phyloP scores from a whole-genome alignment of 768 basidiomycete species.

The Macrolepiota albuminosa region DNA sequence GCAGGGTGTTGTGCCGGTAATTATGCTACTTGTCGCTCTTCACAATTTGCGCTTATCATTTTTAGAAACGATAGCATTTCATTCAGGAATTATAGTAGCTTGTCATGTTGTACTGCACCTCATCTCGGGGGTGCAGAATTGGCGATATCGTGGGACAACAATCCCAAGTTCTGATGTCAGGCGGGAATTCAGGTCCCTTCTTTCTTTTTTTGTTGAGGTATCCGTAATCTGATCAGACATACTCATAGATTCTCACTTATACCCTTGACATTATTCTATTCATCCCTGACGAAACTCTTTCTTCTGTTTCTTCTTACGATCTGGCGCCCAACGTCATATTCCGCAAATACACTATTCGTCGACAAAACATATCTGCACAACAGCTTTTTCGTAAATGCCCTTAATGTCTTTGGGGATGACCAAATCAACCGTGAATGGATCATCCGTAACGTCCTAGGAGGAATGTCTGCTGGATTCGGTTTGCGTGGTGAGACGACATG shows the following conservation, averaged over 20 bases:
- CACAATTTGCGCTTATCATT: not conserved
- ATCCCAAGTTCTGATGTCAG: conserved; percentile 43
- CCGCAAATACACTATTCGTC: conserved; percentile 20
- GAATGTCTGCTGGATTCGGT: conserved; percentile 85
- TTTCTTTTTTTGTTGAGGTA: not conserved
- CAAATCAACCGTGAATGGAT: conserved; percentile 80
- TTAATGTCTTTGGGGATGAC: conserved; percentile 65
- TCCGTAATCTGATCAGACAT: not conserved
- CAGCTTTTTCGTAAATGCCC: conserved; percentile 32
- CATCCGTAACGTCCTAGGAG: conserved; percentile 77
- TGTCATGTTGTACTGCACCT: conserved; percentile 48
- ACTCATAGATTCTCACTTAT: conserved; percentile 59
- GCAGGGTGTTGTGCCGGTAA: conserved; percentile 62
- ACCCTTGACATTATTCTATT: conserved; percentile 77
- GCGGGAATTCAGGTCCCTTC: conserved; percentile 56
- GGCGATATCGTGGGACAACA: conserved; percentile 14
- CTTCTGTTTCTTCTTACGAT: conserved; percentile 78
- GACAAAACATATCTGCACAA: conserved; percentile 21
- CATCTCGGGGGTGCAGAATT: conserved; percentile 29
- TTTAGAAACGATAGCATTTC: conserved; percentile 73
- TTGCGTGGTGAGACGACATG: conserved; percentile 53
- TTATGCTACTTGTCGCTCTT: conserved; percentile 7
- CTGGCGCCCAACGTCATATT: conserved; percentile 55
- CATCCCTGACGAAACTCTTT: conserved; percentile 80
- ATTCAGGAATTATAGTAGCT: conserved; percentile 56